Evolutionary conservation across 805 yeast species (phyloP).

Genomic region (Schwanniomyces polymorphus): DNA sequence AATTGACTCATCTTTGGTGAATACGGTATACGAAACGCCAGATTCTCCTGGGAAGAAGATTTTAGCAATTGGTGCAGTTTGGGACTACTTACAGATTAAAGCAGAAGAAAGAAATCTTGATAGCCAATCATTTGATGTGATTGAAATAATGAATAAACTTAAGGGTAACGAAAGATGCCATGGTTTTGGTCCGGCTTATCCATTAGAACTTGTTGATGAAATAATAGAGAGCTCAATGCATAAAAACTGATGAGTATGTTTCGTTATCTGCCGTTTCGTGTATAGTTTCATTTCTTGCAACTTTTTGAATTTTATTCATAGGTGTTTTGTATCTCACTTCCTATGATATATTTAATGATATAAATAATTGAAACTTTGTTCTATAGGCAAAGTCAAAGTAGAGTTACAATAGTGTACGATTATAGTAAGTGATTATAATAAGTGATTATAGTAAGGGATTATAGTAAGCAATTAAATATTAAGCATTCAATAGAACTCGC

Average conservation of each 20-base stretch:
- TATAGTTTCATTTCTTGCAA: background rate
- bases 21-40: constrained; percentile 35
- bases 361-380: background rate
- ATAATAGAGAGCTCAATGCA: constrained; percentile 19
- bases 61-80: constrained; percentile 73
- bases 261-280: background rate
- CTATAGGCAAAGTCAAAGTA: background rate
- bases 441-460: too few relatives aligned
- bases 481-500: too few relatives aligned
- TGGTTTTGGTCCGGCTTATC: constrained; percentile 74
- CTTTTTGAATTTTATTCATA: background rate
- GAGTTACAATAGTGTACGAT: background rate
- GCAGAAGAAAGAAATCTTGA: constrained; percentile 47
- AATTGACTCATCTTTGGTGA: constrained; percentile 17
- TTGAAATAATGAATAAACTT: constrained; percentile 56
- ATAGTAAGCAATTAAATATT: too few relatives aligned
- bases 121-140: constrained; percentile 51
- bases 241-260: background rate
- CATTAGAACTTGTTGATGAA: constrained; percentile 42
- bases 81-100: constrained; percentile 68
- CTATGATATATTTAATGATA: background rate
- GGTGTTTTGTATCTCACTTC: background rate
- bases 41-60: constrained; percentile 46
- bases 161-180: constrained; percentile 75
- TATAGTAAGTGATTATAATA: too few relatives aligned